These are phyloP conservation scores for Anastatica hierochuntica DNA, from an alignment of 345 rosid genomes.

Conservation along the genomic window DNA sequence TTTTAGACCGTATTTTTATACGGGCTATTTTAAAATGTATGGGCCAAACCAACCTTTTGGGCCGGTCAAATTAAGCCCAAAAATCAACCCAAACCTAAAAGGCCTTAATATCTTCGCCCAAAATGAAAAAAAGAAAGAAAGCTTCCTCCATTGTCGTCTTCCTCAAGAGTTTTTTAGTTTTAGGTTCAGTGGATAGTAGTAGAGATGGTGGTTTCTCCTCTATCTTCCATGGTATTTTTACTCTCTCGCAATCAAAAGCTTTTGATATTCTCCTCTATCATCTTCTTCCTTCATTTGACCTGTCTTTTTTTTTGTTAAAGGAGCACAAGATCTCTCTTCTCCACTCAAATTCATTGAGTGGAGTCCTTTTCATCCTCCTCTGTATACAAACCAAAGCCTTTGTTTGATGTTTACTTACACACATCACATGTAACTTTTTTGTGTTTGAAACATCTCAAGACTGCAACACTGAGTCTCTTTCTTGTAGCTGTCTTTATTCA, in stretches of 20 bases:
- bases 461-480: slow-evolving; percentile 59
- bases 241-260: neutral
- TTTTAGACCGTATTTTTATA: no score
- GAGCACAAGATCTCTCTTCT: slow-evolving; percentile 38
- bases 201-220: slow-evolving; percentile 16
- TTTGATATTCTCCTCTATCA: neutral
- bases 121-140: no score
- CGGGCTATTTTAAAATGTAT: no score
- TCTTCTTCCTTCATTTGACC: neutral
- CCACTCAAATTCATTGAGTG: slow-evolving; percentile 70
- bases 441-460: slow-evolving; percentile 50
- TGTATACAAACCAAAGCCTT: neutral
- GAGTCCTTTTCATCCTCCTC: slow-evolving; percentile 39
- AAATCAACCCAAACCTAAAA: no score
- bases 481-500: slow-evolving; percentile 59
- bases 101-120: no score
- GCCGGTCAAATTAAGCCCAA: no score
- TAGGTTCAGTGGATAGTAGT: no score
- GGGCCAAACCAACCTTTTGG: no score
- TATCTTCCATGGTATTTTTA: slow-evolving; percentile 36
- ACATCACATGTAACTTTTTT: neutral
- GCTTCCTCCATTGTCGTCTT: no score
- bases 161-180: no score
- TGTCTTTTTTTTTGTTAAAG: slow-evolving; percentile 22
- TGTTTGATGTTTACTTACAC: neutral